Conservation (phyloP, 495 filamentous ascomycete species). For the Haplographium delicatum region DNA sequence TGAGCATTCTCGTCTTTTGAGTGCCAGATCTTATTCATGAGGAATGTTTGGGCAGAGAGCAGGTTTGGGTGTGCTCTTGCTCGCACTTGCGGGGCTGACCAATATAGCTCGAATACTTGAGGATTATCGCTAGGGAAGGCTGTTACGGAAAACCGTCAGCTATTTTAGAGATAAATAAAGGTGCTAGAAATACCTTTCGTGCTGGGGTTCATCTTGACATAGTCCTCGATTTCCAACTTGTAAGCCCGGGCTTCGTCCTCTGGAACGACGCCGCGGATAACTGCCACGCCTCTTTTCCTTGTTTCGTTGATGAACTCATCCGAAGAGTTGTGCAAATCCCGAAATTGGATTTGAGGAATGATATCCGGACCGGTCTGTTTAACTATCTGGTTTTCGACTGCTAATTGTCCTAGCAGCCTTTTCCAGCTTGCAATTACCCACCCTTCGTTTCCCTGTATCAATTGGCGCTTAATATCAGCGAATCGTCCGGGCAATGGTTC, state of each 20-base stretch:
- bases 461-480: slow-evolving; percentile 61
- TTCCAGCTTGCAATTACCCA: slow-evolving; percentile 62
- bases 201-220: slow-evolving; percentile 55
- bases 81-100: slow-evolving; percentile 69
- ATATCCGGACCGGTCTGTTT: slow-evolving; percentile 31
- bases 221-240: slow-evolving; percentile 55
- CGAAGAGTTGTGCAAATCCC: slow-evolving; percentile 40
- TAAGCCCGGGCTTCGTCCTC: slow-evolving; percentile 52
- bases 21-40: slow-evolving; percentile 76
- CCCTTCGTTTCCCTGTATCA: slow-evolving; percentile 60
- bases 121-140: slow-evolving; percentile 50
- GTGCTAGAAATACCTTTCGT: slow-evolving; percentile 38
- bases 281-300: slow-evolving; percentile 55
- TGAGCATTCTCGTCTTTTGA: slow-evolving; percentile 52
- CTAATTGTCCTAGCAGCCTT: slow-evolving; percentile 54
- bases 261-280: slow-evolving; percentile 58
- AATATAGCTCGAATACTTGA: slow-evolving; percentile 85
- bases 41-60: slow-evolving; percentile 60
- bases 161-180: background rate
- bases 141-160: slow-evolving; percentile 24
- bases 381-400: slow-evolving; percentile 47
- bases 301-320: slow-evolving; percentile 40
- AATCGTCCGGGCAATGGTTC: slow-evolving; percentile 67
- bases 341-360: slow-evolving; percentile 57
- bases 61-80: slow-evolving; percentile 70